Evolutionary conservation across 352 stramenopile genomes (phyloP).

Genomic region (Phytophthora tubulina): DNA sequence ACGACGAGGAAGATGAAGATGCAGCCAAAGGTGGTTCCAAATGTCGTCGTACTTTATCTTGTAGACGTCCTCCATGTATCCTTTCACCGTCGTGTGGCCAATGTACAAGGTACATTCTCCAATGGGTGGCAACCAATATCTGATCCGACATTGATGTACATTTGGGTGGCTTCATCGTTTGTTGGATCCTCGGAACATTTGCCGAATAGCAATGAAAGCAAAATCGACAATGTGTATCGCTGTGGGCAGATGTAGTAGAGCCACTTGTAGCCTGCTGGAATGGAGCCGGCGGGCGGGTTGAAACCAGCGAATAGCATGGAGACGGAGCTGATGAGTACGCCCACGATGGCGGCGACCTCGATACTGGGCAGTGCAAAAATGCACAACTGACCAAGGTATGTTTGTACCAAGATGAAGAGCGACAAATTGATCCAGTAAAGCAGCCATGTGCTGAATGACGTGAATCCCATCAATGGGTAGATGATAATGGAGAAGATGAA

Average conservation of each 20-base stretch:
- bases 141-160: background rate
- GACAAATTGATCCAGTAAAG: conserved; percentile 38
- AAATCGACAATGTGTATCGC: too few species aligned
- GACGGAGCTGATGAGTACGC: conserved; percentile 50
- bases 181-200: conserved; percentile 33
- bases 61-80: conserved; percentile 40
- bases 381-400: conserved; percentile 14
- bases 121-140: conserved; percentile 43
- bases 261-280: conserved; percentile 38
- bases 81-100: conserved; percentile 39
- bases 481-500: conserved; percentile 24
- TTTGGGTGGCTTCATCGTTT: conserved; percentile 17
- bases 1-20: conserved; percentile 46
- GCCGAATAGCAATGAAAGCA: too few species aligned
- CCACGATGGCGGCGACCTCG: conserved; percentile 33
- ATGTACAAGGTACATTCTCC: conserved; percentile 32
- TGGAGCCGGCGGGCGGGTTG: conserved; percentile 47
- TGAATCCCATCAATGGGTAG: conserved; percentile 44
- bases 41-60: conserved; percentile 47
- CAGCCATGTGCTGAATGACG: conserved; percentile 21
- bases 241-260: conserved; percentile 30
- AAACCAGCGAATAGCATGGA: conserved; percentile 69
- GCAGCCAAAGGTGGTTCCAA: conserved; percentile 30
- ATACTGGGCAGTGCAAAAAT: conserved; percentile 19
- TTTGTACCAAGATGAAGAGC: conserved; percentile 26